Evolutionary conservation across 805 yeast species (phyloP), one percentile per base, ranked within the genome.

Genomic region (Metschnikowia aberdeeniae): DNA sequence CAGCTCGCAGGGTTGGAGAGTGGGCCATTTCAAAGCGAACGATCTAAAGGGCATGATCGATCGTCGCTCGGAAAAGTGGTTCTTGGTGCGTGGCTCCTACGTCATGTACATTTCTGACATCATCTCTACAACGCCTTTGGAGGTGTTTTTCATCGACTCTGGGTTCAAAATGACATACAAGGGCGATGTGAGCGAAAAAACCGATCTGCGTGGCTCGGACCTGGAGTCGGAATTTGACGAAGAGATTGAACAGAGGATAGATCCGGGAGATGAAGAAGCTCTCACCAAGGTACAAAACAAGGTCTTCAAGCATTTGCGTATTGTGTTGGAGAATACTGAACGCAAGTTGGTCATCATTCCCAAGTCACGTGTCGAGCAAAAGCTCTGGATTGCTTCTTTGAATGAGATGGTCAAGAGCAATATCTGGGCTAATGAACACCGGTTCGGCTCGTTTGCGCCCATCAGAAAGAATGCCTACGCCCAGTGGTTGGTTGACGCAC

Each of bases 401-500:
- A 73, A 75, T 34, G 73, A 73, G 22, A 89, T 90, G 95, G 75
- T 76, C 34, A 72, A 73, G 33, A 72, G 75, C 38, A 77, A 93
- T 0, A 65, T 76, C 1, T 93, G 97, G 97, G 68, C 89, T 0
- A 74, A 78, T 47, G 67, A 67, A 4, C 78, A 93, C 51, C 71
- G 99, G 49, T 95, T 95, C 66, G 81, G 73, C 6, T 86, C 96
- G 43, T 95, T 87, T 76, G 97, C 98, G 0, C 99, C 99, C 0
- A 81, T 92, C 0, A 72, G 99, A 53, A 64, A 80, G 19, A 81
- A 89, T 53, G 87, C 88, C 46, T 86, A 80, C 67, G 96, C 97
- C 10, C 97, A 93, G 62, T 92, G 96, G 93, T 83, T 93, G 68
- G 98, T 93, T 4, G 99, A 93, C 66, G 96, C 86, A 4, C 75